These are phyloP conservation scores for Candida qinlingensis DNA, from an alignment of 805 yeast species.

Conservation along the genomic window DNA sequence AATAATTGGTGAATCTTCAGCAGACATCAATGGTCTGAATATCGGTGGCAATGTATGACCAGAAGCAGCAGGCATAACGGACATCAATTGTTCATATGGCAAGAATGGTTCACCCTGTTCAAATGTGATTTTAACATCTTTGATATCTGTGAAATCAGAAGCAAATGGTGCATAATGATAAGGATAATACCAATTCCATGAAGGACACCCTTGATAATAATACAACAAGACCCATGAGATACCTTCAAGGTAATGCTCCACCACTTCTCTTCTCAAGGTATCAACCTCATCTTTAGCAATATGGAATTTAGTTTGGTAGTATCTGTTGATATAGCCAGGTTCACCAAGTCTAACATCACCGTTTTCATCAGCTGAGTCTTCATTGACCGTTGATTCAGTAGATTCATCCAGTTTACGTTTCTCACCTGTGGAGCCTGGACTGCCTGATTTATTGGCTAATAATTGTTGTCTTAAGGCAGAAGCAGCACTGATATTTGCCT, in stretches of 20 bases:
- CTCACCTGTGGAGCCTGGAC: conserved; percentile 12
- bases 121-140: conserved; percentile 51
- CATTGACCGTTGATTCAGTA: conserved; percentile 13
- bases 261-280: conserved; percentile 52
- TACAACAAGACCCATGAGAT: conserved; percentile 93
- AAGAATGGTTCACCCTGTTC: conserved; percentile 71
- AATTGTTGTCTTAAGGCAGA: conserved; percentile 36
- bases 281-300: conserved; percentile 49
- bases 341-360: conserved; percentile 68
- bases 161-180: conserved; percentile 99
- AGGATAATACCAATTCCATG: conserved; percentile 98
- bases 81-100: conserved; percentile 92
- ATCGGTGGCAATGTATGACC: conserved; percentile 80
- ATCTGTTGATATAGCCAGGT: conserved; percentile 80
- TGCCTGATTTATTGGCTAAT: conserved; percentile 20
- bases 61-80: conserved; percentile 91
- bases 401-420: conserved; percentile 17
- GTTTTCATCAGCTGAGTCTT: conserved; percentile 27
- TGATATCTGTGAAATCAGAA: conserved; percentile 61
- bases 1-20: conserved; percentile 65
- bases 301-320: conserved; percentile 72
- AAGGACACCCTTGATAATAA: conserved; percentile 96
- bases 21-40: conserved; percentile 77
- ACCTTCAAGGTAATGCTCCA: conserved; percentile 80
- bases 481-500: conserved; percentile 39